These are phyloP conservation scores for Russula olivacea DNA, from an alignment of 768 basidiomycete species.

Conservation along the genomic window DNA sequence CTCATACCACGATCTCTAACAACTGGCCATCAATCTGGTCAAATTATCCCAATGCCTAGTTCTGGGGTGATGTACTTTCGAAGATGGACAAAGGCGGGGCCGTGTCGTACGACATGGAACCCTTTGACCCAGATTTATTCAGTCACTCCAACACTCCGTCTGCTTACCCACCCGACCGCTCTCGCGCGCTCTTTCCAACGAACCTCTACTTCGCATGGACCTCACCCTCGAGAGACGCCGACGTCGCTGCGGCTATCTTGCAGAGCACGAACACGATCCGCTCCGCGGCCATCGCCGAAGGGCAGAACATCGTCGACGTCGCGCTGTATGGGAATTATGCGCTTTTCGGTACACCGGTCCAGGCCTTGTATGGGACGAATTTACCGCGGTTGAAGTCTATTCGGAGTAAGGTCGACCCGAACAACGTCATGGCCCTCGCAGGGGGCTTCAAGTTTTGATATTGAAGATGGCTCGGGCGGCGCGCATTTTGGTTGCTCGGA, in stretches of 20 bases:
- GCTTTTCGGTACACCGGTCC: conserved; percentile 15
- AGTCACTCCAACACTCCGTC: conserved; percentile 8
- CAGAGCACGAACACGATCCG: conserved; percentile 1
- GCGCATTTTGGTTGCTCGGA: neutral
- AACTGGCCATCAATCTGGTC: neutral
- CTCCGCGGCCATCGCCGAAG: conserved; percentile 15
- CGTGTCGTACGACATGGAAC: conserved; percentile 18
- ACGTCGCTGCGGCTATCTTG: neutral
- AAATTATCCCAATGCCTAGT: neutral
- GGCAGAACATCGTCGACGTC: conserved; percentile 19
- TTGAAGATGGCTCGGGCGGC: neutral
- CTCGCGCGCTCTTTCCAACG: conserved; percentile 18
- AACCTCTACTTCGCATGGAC: conserved; percentile 23
- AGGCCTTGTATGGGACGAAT: conserved; percentile 23
- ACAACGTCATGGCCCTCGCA: conserved; percentile 25
- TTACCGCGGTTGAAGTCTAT: conserved; percentile 18
- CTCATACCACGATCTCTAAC: neutral
- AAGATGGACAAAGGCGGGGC: neutral
- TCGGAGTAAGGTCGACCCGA: conserved; percentile 15
- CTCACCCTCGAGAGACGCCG: neutral
- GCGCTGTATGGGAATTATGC: conserved; percentile 26
- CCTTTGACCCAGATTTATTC: conserved; percentile 18
- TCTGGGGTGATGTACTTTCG: neutral
- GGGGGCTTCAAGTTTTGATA: conserved; percentile 26
- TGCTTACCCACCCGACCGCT: conserved; percentile 25